phyloP scores from a whole-genome alignment of 2,329 filamentous ascomycete species.

The Fusarium longipes region DNA sequence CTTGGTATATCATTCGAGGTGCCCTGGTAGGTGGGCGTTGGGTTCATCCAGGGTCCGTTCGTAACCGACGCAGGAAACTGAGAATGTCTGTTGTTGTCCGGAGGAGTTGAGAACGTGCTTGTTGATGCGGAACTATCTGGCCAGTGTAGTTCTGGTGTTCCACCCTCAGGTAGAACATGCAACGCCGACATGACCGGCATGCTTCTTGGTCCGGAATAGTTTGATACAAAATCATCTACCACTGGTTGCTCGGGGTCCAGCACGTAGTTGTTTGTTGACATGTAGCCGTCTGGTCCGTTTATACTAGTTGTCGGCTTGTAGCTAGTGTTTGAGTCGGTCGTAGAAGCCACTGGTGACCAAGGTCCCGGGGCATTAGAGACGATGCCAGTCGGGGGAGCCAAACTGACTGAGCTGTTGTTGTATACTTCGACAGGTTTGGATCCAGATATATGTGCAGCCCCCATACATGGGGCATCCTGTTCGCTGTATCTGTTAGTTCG shows the following conservation, averaged over 20 bases:
- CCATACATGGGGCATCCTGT: constrained; percentile 27
- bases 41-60: constrained; percentile 49
- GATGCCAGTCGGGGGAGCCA: constrained; percentile 24
- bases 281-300: constrained; percentile 37
- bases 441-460: constrained; percentile 10
- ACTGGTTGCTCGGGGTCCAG: constrained; percentile 36
- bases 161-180: constrained; percentile 40
- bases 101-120: constrained; percentile 61
- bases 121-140: constrained; percentile 58
- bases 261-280: constrained; percentile 40
- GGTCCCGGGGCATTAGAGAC: constrained; percentile 24
- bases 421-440: constrained; percentile 1
- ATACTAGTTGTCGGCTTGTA: constrained; percentile 28
- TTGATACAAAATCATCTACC: constrained; percentile 27
- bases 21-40: constrained; percentile 46
- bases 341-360: constrained; percentile 41
- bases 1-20: constrained; percentile 25
- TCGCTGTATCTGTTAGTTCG: constrained; percentile 39
- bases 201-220: constrained; percentile 41
- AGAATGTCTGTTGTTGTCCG: constrained; percentile 51
- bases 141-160: constrained; percentile 41
- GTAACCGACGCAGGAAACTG: constrained; percentile 45
- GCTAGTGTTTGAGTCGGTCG: constrained; percentile 19
- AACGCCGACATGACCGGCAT: constrained; percentile 41
- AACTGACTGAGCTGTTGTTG: constrained; percentile 10